Percentiles rank a stretch among this genome's conserved stretches.
These are phyloP conservation scores for Paraurostyla sp. DNA, from an alignment of 73 alveolate species.

Conservation along the genomic window DNA sequence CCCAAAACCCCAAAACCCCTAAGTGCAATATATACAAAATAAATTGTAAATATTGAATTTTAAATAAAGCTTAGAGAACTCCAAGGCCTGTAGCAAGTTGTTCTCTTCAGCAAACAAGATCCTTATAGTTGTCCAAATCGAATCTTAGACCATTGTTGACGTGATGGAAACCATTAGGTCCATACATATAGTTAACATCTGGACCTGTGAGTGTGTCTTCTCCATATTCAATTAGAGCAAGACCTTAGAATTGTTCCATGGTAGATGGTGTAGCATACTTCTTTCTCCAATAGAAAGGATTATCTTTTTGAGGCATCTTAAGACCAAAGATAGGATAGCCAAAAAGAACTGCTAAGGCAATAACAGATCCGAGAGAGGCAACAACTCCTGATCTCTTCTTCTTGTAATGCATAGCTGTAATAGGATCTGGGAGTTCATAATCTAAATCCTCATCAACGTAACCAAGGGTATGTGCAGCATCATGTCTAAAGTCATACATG, in stretches of 20 bases:
- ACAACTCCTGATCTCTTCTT: constrained; percentile 69
- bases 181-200: constrained; percentile 12
- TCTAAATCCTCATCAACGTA: constrained; percentile 74
- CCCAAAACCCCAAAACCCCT: too few species aligned
- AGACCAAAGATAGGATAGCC: constrained; percentile 73
- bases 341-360: constrained; percentile 59
- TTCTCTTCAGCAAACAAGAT: constrained; percentile 66
- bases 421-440: constrained; percentile 76
- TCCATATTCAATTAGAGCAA: constrained; percentile 66
- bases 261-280: constrained; percentile 70
- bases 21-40: too few species aligned
- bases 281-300: constrained; percentile 79
- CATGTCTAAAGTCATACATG: constrained; percentile 70
- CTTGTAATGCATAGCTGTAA: constrained; percentile 70
- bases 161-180: constrained; percentile 60
- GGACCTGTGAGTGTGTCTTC: background rate
- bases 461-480: constrained; percentile 72
- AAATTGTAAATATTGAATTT: too few species aligned
- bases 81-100: too few species aligned
- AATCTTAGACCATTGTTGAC: constrained; percentile 61
- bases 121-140: constrained; percentile 67
- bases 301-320: constrained; percentile 73
- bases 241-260: constrained; percentile 54
- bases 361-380: constrained; percentile 43
- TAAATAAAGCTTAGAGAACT: too few species aligned